Base-by-base conservation (phyloP, 1,284 basidiomycete species). In the Melampsora abietis-canadensis region DNA sequence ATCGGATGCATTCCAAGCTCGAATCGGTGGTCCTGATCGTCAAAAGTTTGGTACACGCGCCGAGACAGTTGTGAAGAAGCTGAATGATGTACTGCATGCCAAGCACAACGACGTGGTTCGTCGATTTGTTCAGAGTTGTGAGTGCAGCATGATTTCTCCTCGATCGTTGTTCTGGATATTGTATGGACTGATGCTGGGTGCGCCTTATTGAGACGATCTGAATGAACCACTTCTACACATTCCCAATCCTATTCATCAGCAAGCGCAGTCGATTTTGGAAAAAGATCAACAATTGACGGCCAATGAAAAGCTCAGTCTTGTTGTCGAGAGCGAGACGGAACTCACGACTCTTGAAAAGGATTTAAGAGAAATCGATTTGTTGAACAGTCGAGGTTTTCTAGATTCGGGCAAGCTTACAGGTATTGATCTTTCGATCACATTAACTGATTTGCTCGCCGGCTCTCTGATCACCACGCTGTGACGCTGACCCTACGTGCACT, bases 261-360 rank as follows among this genome's bases (percentile, higher is more conserved):
- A 12, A 37, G 48, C 5, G 70, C 69, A 24, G 51, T 57, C 51
- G 51, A 57, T 57, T 57, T 57, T 57, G n/a, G 19, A 57, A 57
- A 57, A 57, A 15, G 66, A 27, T 27, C 31, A 69, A 47, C 75
- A 76, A 17, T 57, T 78, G 5, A 51, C 75, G 4, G 60, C 76
- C 4, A 59, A 63, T 4, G 75, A 78, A 40, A 78, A 79, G 60
- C 76, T 78, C 48, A 70, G 76, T 15, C 67, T 81, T n/a, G 76
- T 80, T 46, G 76, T 80, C 44, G 80, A 81, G 44, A 68, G 76
- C 10, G 80, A 80, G 57, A n/a, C 66, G 17, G 79, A 80, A 59
- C 67, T 80, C 37, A 62, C 75, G n/a, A 66, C 66, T 12, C 70
- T 81, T 27, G 80, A 81, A 47, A 68, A 77, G 6, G 78, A 79